phyloP scores from a whole-genome alignment of 2,329 filamentous ascomycete species.

The Incumbomyces lentus region DNA sequence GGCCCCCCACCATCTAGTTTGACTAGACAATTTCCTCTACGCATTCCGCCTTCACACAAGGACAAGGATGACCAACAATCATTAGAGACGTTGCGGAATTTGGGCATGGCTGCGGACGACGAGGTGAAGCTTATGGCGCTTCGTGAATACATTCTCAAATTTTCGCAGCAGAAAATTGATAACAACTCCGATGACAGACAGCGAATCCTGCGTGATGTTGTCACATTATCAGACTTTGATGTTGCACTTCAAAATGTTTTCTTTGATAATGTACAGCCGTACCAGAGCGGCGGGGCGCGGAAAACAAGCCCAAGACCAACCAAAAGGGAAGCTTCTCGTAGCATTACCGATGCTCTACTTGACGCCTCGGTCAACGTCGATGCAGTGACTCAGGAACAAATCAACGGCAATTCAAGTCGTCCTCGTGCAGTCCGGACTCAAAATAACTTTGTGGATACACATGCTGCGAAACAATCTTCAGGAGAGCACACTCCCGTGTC shows the following conservation, averaged over 20 bases:
- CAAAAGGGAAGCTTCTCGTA: slow-evolving; percentile 48
- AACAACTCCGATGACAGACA: slow-evolving; percentile 33
- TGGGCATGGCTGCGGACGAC: slow-evolving; percentile 72
- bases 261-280: slow-evolving; percentile 59
- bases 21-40: slow-evolving; percentile 46
- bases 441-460: slow-evolving; percentile 12
- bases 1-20: slow-evolving; percentile 39
- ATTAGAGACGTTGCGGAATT: slow-evolving; percentile 72
- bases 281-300: slow-evolving; percentile 23
- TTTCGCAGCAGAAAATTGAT: slow-evolving; percentile 60
- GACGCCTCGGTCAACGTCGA: slow-evolving; percentile 88
- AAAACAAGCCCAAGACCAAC: slow-evolving; percentile 21
- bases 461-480: not conserved
- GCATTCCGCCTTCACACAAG: slow-evolving; percentile 37
- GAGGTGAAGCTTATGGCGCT: slow-evolving; percentile 81
- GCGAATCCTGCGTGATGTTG: slow-evolving; percentile 48
- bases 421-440: not conserved
- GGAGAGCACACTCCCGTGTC: slow-evolving; percentile 4
- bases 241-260: slow-evolving; percentile 82
- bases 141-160: slow-evolving; percentile 81
- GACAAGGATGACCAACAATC: slow-evolving; percentile 93
- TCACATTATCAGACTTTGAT: slow-evolving; percentile 63
- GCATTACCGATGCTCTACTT: slow-evolving; percentile 79
- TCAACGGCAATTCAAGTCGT: not conserved
- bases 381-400: slow-evolving; percentile 35